Base-by-base conservation (phyloP, 139 green algal species). In the Chlamydomonas sphaeroides region DNA sequence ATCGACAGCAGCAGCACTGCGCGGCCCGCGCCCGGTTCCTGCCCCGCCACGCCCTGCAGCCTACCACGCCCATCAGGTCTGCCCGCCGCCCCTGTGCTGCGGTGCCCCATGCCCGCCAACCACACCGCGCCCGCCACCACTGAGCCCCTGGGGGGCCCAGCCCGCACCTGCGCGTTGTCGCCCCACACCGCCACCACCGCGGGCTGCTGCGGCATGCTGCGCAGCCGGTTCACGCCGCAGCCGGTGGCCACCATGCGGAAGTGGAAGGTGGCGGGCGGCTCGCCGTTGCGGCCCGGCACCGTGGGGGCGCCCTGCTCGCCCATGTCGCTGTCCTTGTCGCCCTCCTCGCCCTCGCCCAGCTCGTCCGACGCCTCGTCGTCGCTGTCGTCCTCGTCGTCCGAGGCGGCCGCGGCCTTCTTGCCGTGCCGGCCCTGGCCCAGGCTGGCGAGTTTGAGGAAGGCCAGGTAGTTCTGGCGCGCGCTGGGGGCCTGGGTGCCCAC, bases 201-300 rank as follows among this genome's bases (percentile, higher is more conserved):
- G 17, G 94, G 91, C 84, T 93, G 87, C 91, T 98, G 97, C 33
- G 93, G 95, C 90, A 97, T 97, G 57, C 76, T 79, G n/a, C 97
- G 94, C 15, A 99, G 69, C 7, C 97, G 91, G 91, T 99, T 99
- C 69, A 99, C 91, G 8, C 93, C 95, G 30, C 95, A 94, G 14
- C 25, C 79, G 76, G 80, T 98, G 94, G 17, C 84, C n/a, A 72
- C 68, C 15, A 68, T 59, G 56, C 68, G 48, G 88, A 85, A 85
- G 70, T 90, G 91, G 83, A 92, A 91, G 38, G 71, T 84, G 30
- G 88, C 80, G 4, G 88, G 89, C 57, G 92, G 89, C 62, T 96
- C 93, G 56, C 94, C 89, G 15, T 90, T 88, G 53, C 86, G 85
- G 73, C 94, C 90, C 32, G 87, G 85, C 15, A n/a, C 28, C 11